Base-by-base conservation (phyloP, 2,329 filamentous ascomycete genomes). In the Beauveria sp. region DNA sequence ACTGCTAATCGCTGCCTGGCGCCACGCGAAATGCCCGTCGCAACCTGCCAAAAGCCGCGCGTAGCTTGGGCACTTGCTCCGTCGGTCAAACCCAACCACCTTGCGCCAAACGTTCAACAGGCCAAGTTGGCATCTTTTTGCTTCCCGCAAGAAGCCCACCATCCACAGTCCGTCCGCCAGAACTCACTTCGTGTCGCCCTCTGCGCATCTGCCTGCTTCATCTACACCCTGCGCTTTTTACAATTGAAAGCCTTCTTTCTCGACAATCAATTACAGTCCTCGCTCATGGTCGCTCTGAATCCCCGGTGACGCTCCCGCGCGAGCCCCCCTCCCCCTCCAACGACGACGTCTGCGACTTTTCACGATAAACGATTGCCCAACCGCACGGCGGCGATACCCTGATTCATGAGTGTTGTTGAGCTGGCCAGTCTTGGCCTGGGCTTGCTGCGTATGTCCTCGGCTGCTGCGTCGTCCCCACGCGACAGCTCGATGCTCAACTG, bases 281-380 rank as follows among this genome's bases (percentile, higher is more conserved):
- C 24, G 30, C 63, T 47, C 65, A 69, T 69, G 68, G 54, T 62
- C 64, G 55, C 59, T 55, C 63, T 60, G 63, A 37, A 53, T 57
- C 62, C 62, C 64, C 65, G 63, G 63, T 66, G 64, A 68, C 65
- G 66, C 66, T 68, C 65, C 55, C 61, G 56, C 63, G 61, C 59
- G 61, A 63, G 63, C 50, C 44, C 58, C 50, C 44, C 58, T 26
- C 12, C 57, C 24, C 63, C 62, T 55, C 40, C 56, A 52, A 22
- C 58, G 28, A 34, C 18, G 41, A 37, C 12, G 5, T 37, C 34
- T 37, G 34, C 34, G 34, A 37, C 34, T 37, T 37, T 37, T 16
- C 12, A 40, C 24, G 24, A 52, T 3, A 47, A 41, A 26, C 26
- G 20, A 48, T 24, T 16, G 30, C 34, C 26, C 7, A 22, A 37